Conservation (phyloP, 768 basidiomycete species). For the Naematelia encephala region DNA sequence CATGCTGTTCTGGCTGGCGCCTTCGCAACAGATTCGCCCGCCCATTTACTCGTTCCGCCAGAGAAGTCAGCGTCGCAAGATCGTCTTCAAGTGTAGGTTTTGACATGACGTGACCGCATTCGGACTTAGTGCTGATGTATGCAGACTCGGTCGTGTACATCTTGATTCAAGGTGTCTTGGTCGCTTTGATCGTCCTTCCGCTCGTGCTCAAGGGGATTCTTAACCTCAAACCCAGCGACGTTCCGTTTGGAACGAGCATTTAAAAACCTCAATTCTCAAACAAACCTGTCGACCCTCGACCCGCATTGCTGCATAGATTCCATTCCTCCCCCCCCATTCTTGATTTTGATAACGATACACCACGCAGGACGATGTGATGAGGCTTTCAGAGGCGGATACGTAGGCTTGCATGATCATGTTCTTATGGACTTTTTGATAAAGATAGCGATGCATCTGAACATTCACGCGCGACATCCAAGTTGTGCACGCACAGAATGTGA, state of each 20-base stretch:
- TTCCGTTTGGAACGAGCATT: conserved; percentile 26
- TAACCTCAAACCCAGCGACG: conserved; percentile 52
- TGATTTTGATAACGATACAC: not conserved
- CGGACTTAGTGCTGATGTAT: conserved; percentile 11
- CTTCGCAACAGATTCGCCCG: conserved; percentile 53
- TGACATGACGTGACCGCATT: not conserved
- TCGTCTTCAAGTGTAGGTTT: conserved; percentile 58
- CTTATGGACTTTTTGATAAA: not conserved
- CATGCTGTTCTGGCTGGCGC: conserved; percentile 80
- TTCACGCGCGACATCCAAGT: too few species aligned
- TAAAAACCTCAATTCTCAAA: not conserved
- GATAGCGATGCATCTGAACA: not conserved
- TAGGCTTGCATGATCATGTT: not conserved
- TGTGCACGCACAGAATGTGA: too few species aligned
- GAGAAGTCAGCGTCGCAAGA: conserved; percentile 82
- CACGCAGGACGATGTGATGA: not conserved
- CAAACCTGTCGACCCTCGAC: not conserved
- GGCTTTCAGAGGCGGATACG: not conserved
- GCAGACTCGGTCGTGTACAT: conserved; percentile 72
- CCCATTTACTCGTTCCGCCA: conserved; percentile 87
- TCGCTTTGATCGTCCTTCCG: conserved; percentile 62
- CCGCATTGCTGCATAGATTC: not conserved
- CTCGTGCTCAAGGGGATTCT: conserved; percentile 62
- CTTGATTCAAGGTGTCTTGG: conserved; percentile 64
- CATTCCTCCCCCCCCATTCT: not conserved